These are phyloP conservation scores for Persicaria maculosa DNA, from an alignment of 148 eudicot genomes.

Conservation along the genomic window DNA sequence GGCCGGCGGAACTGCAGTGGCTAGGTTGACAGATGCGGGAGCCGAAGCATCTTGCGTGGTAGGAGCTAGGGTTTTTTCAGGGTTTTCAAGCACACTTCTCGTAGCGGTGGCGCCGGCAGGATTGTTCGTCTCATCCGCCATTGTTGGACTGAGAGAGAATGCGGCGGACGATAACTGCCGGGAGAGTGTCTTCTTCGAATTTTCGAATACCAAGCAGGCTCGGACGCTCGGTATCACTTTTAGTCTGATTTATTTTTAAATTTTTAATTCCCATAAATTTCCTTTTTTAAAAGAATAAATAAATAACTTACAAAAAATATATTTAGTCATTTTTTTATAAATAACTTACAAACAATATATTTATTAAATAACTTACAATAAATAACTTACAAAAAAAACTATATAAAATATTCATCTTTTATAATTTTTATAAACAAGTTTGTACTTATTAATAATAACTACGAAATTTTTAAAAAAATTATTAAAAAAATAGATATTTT, in stretches of 20 bases:
- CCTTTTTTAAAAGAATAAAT: too few species aligned
- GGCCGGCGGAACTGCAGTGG: neutral
- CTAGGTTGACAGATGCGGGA: neutral
- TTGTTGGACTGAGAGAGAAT: neutral
- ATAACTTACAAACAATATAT: too few species aligned
- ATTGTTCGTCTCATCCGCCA: conserved; percentile 18
- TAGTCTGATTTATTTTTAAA: neutral
- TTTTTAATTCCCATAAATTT: too few species aligned
- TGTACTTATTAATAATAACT: too few species aligned
- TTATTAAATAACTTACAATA: too few species aligned
- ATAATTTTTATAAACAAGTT: too few species aligned
- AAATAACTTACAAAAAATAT: too few species aligned
- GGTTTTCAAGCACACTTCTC: conserved; percentile 8
- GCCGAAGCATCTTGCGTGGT: neutral
- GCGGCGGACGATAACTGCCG: conserved; percentile 3
- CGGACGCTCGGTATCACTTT: neutral
- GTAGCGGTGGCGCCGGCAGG: neutral
- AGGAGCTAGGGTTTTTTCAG: conserved; percentile 9
- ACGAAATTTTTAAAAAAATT: too few species aligned
- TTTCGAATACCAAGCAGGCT: neutral
- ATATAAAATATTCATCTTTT: too few species aligned
- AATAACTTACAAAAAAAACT: too few species aligned
- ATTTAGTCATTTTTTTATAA: too few species aligned
- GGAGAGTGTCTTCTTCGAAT: neutral
- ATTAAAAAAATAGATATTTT: too few species aligned